Evolutionary conservation across 2,329 filamentous ascomycete genomes (phyloP).

Genomic region (Fusarium praegraminearum): DNA sequence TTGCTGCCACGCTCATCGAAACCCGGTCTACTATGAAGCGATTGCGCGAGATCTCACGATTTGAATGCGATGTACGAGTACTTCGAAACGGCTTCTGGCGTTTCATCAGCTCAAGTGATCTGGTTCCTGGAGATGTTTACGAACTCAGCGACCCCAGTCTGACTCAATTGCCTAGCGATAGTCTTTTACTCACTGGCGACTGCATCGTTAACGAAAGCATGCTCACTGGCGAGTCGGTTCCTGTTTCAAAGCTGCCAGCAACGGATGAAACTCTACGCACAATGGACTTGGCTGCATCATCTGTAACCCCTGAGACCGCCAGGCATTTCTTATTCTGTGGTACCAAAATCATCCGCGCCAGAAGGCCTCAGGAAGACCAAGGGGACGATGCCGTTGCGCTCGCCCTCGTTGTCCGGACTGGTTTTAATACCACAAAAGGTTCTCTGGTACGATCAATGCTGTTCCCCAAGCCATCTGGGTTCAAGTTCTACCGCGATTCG

Average conservation of each 20-base stretch:
- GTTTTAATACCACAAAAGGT: constrained; percentile 98
- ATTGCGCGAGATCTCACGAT: constrained; percentile 89
- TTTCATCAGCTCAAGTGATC: constrained; percentile 84
- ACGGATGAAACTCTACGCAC: constrained; percentile 81
- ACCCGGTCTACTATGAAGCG: constrained; percentile 92
- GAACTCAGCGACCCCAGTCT: constrained; percentile 95
- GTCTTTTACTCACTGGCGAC: constrained; percentile 89
- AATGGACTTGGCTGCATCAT: constrained; percentile 83
- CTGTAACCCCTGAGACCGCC: constrained; percentile 84
- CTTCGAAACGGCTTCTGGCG: constrained; percentile 96
- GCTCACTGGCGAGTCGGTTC: constrained; percentile 97
- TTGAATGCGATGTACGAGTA: constrained; percentile 95
- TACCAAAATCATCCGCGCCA: constrained; percentile 92
- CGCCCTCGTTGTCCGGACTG: constrained; percentile 91
- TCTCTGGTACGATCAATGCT: constrained; percentile 97
- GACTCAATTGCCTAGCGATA: constrained; percentile 90
- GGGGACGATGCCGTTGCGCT: constrained; percentile 91
- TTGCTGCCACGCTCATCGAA: constrained; percentile 88
- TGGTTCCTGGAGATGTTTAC: constrained; percentile 96
- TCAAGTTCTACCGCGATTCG: constrained; percentile 98
- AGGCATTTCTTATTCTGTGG: constrained; percentile 94
- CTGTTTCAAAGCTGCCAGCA: constrained; percentile 90
- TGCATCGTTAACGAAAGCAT: constrained; percentile 99
- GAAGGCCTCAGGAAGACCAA: constrained; percentile 86
- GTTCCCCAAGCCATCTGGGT: constrained; percentile 97